Evolutionary conservation across 192 early-diverging fungal genomes (phyloP), one percentile per base, ranked within the genome.

Genomic region (Coemansia reversa): DNA sequence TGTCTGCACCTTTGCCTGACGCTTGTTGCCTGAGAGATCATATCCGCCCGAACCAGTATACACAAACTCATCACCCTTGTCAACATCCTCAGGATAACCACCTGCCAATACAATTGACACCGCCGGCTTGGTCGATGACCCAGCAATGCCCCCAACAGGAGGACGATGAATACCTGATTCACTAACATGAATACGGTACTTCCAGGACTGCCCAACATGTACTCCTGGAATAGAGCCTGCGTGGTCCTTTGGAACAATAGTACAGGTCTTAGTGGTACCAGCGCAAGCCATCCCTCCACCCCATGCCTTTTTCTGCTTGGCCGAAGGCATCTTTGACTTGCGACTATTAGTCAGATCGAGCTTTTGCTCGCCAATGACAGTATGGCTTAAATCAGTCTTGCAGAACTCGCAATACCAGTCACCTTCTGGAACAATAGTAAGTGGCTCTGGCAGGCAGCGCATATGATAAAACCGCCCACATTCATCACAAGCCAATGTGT

Each of bases 31-130:
- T 11, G 66, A 68, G 23, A 86, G 67, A 58, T 86, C 78, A 19
- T 86, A 76, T 0, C 88, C 89, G 25, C 88, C 89, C 19, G 79
- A 84, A 0, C 90, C 89, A 0, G 89, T 89, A 62, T 89, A 91
- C 1, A 75, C 76, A 60, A 92, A 92, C 51, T 83, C 76, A 0
- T 83, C 80, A 0, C 90, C 90, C 24, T 83, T 60, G 45, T 92
- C 90, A 3, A 67, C 72, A 55, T 91, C 90, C 30, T 88, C 86
- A 0, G 81, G 78, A 58, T 89, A 90, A 9, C 88, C 89, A 18
- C 79, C 84, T 0, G 85, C 79, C 7, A 92, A 68, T 8, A 87
- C 85, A 51, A 90, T 69, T 3, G 89, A 90, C 4, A 82, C 76
- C 0, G 88, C 85, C 0, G 89, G 86, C 11, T 32, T 68, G 0